phyloP scores from a whole-genome alignment of 306 rosid genomes.

The Comarum palustre region DNA sequence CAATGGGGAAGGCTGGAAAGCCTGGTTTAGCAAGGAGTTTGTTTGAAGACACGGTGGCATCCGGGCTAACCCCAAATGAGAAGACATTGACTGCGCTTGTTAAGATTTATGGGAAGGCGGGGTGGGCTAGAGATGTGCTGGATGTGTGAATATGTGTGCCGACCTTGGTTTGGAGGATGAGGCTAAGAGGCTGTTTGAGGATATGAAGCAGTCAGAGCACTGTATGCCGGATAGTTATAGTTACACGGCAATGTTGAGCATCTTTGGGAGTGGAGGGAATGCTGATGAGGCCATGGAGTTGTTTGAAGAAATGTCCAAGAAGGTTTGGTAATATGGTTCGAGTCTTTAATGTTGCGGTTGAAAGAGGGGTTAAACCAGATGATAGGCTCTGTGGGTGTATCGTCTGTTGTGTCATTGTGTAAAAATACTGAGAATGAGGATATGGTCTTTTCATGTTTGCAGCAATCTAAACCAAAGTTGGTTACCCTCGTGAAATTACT shows the following conservation, averaged over 20 bases:
- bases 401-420: conserved; percentile 66
- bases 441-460: conserved; percentile 65
- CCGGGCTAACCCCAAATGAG: conserved; percentile 70
- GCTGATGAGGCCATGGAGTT: conserved; percentile 62
- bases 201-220: conserved; percentile 64
- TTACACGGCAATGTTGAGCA: conserved; percentile 91
- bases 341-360: conserved; percentile 52
- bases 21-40: conserved; percentile 84
- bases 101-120: conserved; percentile 88
- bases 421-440: conserved; percentile 48
- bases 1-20: conserved; percentile 92
- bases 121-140: conserved; percentile 84
- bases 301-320: conserved; percentile 72
- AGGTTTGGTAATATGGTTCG: conserved; percentile 54
- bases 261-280: conserved; percentile 75
- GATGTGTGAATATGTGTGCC: conserved; percentile 92
- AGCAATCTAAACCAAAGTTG: conserved; percentile 67
- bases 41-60: conserved; percentile 78
- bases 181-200: conserved; percentile 73
- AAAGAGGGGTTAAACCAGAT: conserved; percentile 66
- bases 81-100: conserved; percentile 76
- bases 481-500: conserved; percentile 48
- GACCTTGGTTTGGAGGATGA: conserved; percentile 84
- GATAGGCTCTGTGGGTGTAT: conserved; percentile 78
- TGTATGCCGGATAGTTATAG: conserved; percentile 77